These are phyloP conservation scores for Trifolium pratense DNA, from an alignment of 306 rosid genomes.

Conservation along the genomic window DNA sequence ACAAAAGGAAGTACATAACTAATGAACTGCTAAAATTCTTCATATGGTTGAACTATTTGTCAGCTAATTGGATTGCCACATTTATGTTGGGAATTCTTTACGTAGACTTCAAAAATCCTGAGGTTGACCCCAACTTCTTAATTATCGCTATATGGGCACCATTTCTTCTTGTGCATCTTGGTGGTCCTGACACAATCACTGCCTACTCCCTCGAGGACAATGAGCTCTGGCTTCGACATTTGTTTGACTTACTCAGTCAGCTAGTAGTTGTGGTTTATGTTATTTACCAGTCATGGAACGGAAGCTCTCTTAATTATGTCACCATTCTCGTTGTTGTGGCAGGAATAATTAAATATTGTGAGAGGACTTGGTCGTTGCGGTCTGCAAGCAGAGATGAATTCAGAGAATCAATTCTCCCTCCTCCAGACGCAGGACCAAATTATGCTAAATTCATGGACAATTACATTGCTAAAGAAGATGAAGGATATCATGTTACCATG, in stretches of 20 bases:
- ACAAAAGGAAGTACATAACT: slow-evolving; percentile 34
- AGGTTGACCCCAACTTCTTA: background rate
- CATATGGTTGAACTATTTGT: slow-evolving; percentile 43
- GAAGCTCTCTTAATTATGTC: background rate
- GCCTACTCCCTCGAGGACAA: slow-evolving; percentile 51
- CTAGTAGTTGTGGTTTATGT: slow-evolving; percentile 12
- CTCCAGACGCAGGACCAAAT: slow-evolving; percentile 40
- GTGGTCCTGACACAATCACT: slow-evolving; percentile 54
- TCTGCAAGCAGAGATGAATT: slow-evolving; percentile 41
- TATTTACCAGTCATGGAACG: slow-evolving; percentile 25
- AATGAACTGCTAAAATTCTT: background rate
- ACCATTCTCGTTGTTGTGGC: slow-evolving; percentile 37
- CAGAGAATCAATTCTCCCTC: slow-evolving; percentile 40
- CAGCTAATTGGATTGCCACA: slow-evolving; percentile 48
- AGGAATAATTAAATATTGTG: slow-evolving; percentile 47
- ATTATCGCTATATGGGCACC: slow-evolving; percentile 50
- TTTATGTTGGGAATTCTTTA: slow-evolving; percentile 29
- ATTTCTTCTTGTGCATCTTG: slow-evolving; percentile 54
- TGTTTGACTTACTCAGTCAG: slow-evolving; percentile 36
- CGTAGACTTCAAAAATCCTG: slow-evolving; percentile 25
- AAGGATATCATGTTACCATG: slow-evolving; percentile 36
- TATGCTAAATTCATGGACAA: slow-evolving; percentile 46
- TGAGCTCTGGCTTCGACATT: slow-evolving; percentile 44
- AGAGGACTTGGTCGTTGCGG: slow-evolving; percentile 46
- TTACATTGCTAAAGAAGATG: slow-evolving; percentile 17